Percentiles rank a stretch among this genome's conserved stretches.
Evolutionary conservation across 2,329 filamentous ascomycete genomes (phyloP).

Genomic region (Scytalidium lignicola): DNA sequence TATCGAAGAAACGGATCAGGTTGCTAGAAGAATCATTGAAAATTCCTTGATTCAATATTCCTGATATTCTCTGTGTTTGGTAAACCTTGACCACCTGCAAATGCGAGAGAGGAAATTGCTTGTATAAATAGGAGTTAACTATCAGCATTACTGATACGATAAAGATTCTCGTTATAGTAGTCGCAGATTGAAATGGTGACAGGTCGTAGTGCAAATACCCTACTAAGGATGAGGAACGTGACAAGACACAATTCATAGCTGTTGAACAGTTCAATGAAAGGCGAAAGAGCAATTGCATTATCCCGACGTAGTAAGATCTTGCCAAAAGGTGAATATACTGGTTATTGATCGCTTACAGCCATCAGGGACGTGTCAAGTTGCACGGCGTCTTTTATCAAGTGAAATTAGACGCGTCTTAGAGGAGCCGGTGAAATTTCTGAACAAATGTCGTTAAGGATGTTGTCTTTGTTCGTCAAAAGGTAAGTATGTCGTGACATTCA

Average conservation of each 20-base stretch:
- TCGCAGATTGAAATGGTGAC: slow-evolving; percentile 28
- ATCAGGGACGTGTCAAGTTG: no score
- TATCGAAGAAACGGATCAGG: slow-evolving; percentile 27
- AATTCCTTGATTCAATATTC: slow-evolving; percentile 25
- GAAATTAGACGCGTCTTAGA: no score
- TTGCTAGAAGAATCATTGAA: slow-evolving; percentile 18
- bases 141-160: slow-evolving; percentile 18
- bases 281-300: no score
- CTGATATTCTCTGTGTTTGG: slow-evolving; percentile 16
- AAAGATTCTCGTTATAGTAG: slow-evolving; percentile 23
- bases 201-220: slow-evolving; percentile 14
- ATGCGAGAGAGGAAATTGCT: slow-evolving; percentile 26
- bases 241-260: not conserved
- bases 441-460: no score
- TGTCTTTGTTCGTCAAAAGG: no score
- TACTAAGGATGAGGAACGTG: not conserved
- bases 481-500: no score
- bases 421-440: no score
- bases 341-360: no score
- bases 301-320: no score
- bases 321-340: no score
- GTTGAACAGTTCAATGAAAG: no score
- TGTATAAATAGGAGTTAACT: slow-evolving; percentile 25
- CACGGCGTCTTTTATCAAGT: no score
- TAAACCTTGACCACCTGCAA: slow-evolving; percentile 20